Evolutionary conservation across 495 filamentous ascomycete species (phyloP).

Genomic region (Penicillium manginii): DNA sequence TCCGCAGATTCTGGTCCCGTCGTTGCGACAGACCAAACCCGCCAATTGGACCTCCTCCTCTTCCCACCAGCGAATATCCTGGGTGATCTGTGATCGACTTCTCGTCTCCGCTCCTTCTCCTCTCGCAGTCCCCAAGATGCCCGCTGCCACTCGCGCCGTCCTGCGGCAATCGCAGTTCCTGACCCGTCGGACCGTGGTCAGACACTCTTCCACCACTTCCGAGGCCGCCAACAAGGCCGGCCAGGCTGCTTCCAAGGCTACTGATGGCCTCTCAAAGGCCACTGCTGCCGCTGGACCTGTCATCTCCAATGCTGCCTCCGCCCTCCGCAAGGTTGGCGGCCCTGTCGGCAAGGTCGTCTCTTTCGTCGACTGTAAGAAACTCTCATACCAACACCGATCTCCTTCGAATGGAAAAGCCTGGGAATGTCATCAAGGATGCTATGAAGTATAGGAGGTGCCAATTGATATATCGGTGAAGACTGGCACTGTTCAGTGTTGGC

Average conservation of each 20-base stretch:
- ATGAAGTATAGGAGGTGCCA: conserved; percentile 5
- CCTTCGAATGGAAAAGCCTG: conserved; percentile 3
- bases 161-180: conserved; percentile 64
- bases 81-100: conserved; percentile 32
- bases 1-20: conserved; percentile 48
- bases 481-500: conserved; percentile 8
- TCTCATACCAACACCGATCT: not conserved
- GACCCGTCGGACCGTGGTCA: conserved; percentile 57
- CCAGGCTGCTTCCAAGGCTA: conserved; percentile 73
- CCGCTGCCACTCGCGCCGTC: conserved; percentile 59
- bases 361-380: conserved; percentile 81
- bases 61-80: conserved; percentile 35
- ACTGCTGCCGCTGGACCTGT: conserved; percentile 78
- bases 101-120: conserved; percentile 32
- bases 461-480: conserved; percentile 8
- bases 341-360: conserved; percentile 78
- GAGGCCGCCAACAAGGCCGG: conserved; percentile 74
- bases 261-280: conserved; percentile 83
- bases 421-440: conserved; percentile 1
- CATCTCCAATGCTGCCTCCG: conserved; percentile 68
- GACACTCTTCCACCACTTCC: conserved; percentile 67
- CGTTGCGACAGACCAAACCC: conserved; percentile 44
- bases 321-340: conserved; percentile 79
- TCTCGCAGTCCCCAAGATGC: conserved; percentile 46
- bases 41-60: conserved; percentile 46